Evolutionary conservation across 2,329 filamentous ascomycete genomes (phyloP).

Genomic region (Fusarium sp.): DNA sequence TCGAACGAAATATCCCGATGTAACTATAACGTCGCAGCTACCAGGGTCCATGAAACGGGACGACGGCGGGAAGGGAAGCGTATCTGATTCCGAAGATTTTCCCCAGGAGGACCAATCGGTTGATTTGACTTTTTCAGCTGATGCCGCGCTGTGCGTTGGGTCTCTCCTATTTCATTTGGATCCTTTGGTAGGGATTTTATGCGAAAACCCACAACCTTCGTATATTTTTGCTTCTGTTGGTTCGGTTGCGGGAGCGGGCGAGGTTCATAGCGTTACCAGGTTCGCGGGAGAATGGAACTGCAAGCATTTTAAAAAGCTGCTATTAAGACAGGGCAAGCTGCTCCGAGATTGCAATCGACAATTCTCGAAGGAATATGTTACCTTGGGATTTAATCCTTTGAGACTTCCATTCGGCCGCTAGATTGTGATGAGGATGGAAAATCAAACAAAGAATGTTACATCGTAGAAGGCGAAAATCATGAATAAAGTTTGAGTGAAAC

Average conservation of each 20-base stretch:
- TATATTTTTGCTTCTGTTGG: not conserved
- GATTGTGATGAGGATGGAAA: not conserved
- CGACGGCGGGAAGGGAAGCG: not conserved
- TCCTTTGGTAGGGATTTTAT: not conserved
- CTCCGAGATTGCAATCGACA: not conserved
- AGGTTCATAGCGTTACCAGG: not conserved
- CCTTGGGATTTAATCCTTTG: not conserved
- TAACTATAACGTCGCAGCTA: not conserved
- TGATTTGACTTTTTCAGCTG: not conserved
- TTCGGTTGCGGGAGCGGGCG: not conserved
- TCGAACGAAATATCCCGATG: not conserved
- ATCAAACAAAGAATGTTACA: not conserved
- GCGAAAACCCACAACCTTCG: not conserved
- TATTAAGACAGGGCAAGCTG: not conserved
- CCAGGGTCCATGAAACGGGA: slow-evolving; percentile 1
- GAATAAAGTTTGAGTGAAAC: not conserved
- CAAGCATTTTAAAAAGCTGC: not conserved
- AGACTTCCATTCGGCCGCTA: not conserved
- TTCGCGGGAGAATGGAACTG: not conserved
- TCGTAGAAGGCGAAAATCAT: not conserved
- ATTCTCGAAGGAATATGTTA: not conserved
- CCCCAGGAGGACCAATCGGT: not conserved
- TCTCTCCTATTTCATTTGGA: not conserved
- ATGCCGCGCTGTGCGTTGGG: not conserved
- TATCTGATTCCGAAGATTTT: not conserved